Percentiles rank a stretch among this genome's conserved stretches.
These are phyloP conservation scores for Takakia lepidozioides DNA, from an alignment of 225 moss, liverwort and hornwort genomes.

Conservation along the genomic window DNA sequence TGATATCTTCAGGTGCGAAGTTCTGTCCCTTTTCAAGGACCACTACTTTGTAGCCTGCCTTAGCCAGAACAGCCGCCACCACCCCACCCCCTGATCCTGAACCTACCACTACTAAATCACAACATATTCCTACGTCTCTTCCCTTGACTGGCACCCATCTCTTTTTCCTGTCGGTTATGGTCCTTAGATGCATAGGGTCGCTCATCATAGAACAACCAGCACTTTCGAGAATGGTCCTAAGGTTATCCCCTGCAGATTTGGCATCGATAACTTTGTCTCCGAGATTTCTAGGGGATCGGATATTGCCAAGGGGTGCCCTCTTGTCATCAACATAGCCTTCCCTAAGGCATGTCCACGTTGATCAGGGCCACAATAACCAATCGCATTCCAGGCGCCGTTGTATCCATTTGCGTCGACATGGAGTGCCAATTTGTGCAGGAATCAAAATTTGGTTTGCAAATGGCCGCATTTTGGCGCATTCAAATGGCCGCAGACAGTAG, in stretches of 20 bases:
- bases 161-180: not conserved
- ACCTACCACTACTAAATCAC: conserved; percentile 72
- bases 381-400: conserved; percentile 67
- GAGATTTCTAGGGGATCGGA: conserved; percentile 29
- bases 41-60: conserved; percentile 63
- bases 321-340: too few species aligned
- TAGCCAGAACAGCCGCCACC: conserved; percentile 59
- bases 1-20: conserved; percentile 56
- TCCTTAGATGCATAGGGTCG: conserved; percentile 18
- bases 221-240: conserved; percentile 25
- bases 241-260: conserved; percentile 13
- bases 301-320: too few species aligned
- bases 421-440: too few species aligned
- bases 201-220: conserved; percentile 40
- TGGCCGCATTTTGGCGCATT: too few species aligned
- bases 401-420: conserved; percentile 43
- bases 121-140: conserved; percentile 39
- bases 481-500: too few species aligned
- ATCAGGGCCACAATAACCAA: conserved; percentile 59
- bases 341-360: conserved; percentile 15
- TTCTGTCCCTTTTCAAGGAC: conserved; percentile 74
- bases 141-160: conserved; percentile 3
- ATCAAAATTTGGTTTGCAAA: too few species aligned
- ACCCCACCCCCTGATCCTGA: conserved; percentile 90
- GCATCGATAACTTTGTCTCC: conserved; percentile 50